Base-by-base conservation (phyloP, 176 grass and related monocot species). In the Ensete ventricosum region DNA sequence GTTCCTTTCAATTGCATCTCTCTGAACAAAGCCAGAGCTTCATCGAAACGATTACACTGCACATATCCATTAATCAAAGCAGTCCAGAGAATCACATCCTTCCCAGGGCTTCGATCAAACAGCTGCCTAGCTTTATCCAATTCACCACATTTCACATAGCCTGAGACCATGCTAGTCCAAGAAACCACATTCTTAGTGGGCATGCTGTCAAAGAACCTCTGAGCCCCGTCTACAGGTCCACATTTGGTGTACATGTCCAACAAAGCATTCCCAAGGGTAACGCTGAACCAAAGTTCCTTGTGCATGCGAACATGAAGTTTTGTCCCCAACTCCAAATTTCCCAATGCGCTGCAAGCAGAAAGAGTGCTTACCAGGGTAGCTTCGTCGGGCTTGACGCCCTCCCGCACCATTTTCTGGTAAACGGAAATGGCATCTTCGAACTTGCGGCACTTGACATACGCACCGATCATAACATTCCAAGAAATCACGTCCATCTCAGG, bases 41-140 rank as follows among this genome's bases (percentile, higher is more conserved):
- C 87, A 27, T 87, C 77, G 2, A 82, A 92, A n/a, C 69, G 78
- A 69, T 80, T 77, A 21, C 84, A 77, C 11, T 84, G 86, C 70
- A 78, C 84, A 57, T 75, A 92, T 0, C 76, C 90, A 7, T 92
- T 89, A 69, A 92, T 86, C 84, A 92, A 84, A 12, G 84, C 81
- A 68, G 86, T 89, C 90, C 86, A 89, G 24, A 89, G 70, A 52
- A 92, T 84, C 25, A 92, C 73, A 84, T 92, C 90, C 76, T 82
- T 92, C 24, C 81, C 73, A 14, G 57, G n/a, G 52, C 82, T 80
- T 53, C 77, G 76, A 67, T 82, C 51, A 81, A 92, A 92, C 58
- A 89, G 72, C 25, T 29, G 7, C 73, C 86, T 89, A 14, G 90
- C 90, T 78, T 84, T 81, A 48, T 86, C 84, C 13, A 92, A 63